These are phyloP conservation scores for Mortierella polycephala DNA, from an alignment of 371 early-diverging fungal species.

Conservation along the genomic window DNA sequence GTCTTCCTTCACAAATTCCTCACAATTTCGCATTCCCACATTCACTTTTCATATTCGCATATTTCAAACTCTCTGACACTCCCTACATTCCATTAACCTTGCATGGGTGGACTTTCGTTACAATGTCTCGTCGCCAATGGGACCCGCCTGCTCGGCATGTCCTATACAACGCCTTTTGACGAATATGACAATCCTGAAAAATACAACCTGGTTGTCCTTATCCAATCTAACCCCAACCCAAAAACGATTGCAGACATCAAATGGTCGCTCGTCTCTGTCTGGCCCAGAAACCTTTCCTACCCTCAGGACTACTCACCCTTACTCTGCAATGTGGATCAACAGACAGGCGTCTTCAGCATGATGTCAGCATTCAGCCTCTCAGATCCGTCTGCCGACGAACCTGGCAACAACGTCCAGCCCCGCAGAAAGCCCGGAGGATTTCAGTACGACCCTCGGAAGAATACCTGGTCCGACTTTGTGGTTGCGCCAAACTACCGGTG, in stretches of 20 bases:
- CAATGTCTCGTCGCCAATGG: conserved; percentile 22
- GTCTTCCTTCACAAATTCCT: no score
- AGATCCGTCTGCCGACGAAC: neutral
- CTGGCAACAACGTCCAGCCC: neutral
- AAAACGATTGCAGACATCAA: conserved; percentile 3
- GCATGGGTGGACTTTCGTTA: conserved; percentile 16
- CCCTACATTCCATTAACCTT: neutral
- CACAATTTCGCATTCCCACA: neutral
- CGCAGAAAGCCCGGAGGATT: conserved; percentile 20
- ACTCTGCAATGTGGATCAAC: conserved; percentile 22
- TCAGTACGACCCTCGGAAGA: conserved; percentile 20
- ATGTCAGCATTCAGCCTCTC: conserved; percentile 29
- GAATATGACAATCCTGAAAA: neutral
- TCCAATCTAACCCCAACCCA: conserved; percentile 27
- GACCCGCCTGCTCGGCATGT: conserved; percentile 25
- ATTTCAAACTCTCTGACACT: neutral
- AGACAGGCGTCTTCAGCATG: conserved; percentile 23
- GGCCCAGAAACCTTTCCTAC: conserved; percentile 1
- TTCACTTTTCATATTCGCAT: neutral
- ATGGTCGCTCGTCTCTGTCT: conserved; percentile 23
- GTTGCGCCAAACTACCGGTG: conserved; percentile 15
- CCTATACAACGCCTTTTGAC: conserved; percentile 9
- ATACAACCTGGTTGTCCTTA: conserved; percentile 4
- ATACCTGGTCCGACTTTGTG: conserved; percentile 20
- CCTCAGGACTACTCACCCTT: conserved; percentile 24